Base-by-base conservation (phyloP, 495 filamentous ascomycete genomes). In the Tuber indicum region DNA sequence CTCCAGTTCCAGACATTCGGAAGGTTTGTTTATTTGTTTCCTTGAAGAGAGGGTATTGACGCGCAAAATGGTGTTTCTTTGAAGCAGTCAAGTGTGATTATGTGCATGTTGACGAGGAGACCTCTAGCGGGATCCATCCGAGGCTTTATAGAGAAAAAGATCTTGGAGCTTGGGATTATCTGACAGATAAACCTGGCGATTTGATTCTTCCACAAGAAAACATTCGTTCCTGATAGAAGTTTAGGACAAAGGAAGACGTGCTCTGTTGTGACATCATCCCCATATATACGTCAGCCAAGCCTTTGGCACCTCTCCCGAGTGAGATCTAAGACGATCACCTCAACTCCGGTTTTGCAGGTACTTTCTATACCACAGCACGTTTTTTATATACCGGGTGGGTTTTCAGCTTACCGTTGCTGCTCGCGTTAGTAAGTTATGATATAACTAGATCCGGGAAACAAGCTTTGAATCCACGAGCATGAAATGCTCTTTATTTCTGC, bases 251-350 rank as follows among this genome's bases (percentile, higher is more conserved):
- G 66, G 46, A 62, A 66, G 76, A 79, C 72, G 70, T 52, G 72
- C 73, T 73, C 14, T n/a, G 26, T 39, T 39, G 76, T 80, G 78
- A 80, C 77, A 74, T 79, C 77, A 80, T 80, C 3, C n/a, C 39
- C 0, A 19, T 72, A 16, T 72, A 41, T 41, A 71, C 76, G 77
- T 79, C 62, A 79, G 77, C 78, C 78, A 80, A 80, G 78, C 73
- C 70, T 73, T 45, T 44, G 41, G 41, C n/a, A 69, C 32, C 32
- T 36, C 3, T 6, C 58, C 0, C 58, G 14, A 17, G 26, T 66
- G 58, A 17, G 58, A 66, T 4, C 58, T 14, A 66, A 66, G 26
- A 66, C 14, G 26, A 36, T 36, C 58, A 36, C 26, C 58, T 36
- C 12, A 36, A 66, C 26, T 17, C 26, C 14, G 16, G 1, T 14